Evolutionary conservation across 2,329 filamentous ascomycete species (phyloP).

Genomic region (Saccharata proteae): DNA sequence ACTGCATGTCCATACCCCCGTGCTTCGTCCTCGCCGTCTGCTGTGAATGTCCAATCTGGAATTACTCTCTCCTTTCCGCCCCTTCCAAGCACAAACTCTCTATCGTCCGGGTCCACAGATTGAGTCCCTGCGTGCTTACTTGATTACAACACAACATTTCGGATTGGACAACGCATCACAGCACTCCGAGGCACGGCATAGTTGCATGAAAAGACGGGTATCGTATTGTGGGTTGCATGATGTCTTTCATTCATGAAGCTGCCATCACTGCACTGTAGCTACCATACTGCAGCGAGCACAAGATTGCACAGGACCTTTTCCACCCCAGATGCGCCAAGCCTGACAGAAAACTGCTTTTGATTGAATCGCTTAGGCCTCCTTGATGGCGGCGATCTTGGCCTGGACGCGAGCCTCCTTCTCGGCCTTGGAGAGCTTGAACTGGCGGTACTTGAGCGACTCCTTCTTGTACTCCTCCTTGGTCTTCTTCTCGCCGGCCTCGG

Average conservation of each 20-base stretch:
- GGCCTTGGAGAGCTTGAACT: conserved; percentile 65
- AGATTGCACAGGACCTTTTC: conserved; percentile 8
- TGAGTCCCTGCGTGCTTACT: too few species aligned
- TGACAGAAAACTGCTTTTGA: conserved; percentile 5
- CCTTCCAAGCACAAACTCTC: too few species aligned
- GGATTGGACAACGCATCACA: too few species aligned
- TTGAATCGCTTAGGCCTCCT: conserved; percentile 21
- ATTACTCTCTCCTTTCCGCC: too few species aligned
- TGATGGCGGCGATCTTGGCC: conserved; percentile 80
- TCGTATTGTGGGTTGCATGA: conserved; percentile 7
- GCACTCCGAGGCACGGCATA: too few species aligned
- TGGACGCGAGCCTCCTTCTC: conserved; percentile 76
- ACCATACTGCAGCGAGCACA: conserved; percentile 5
- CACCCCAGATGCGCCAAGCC: conserved; percentile 6
- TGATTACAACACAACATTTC: too few species aligned
- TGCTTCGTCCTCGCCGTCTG: too few species aligned
- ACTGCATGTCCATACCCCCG: too few species aligned
- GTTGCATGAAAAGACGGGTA: conserved; percentile 9
- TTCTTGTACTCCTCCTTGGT: conserved; percentile 93
- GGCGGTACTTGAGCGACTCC: conserved; percentile 83
- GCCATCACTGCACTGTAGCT: conserved; percentile 8
- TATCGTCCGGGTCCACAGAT: too few species aligned
- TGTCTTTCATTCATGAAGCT: conserved; percentile 8
- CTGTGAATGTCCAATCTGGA: too few species aligned
- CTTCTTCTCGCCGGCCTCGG: conserved; percentile 72